These are phyloP conservation scores for Zygotorulaspora danielsina DNA, from an alignment of 805 yeast genomes.

Conservation along the genomic window DNA sequence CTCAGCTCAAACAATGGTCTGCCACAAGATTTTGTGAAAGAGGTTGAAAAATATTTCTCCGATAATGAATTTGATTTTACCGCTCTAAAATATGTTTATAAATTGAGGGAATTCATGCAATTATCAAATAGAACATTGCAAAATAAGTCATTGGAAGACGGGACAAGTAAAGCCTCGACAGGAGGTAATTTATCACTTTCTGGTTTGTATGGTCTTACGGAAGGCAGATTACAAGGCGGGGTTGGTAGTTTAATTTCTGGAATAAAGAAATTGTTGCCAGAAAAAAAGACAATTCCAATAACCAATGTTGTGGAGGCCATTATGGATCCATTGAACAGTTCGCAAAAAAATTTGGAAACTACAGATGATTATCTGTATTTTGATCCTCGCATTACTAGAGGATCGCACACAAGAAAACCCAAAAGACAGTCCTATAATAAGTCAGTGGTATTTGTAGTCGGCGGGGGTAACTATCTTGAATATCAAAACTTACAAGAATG, in stretches of 20 bases:
- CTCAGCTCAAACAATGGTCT: slow-evolving; percentile 44
- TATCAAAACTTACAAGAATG: slow-evolving; percentile 93
- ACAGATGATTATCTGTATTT: slow-evolving; percentile 88
- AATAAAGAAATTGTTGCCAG: slow-evolving; percentile 81
- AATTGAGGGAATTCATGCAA: slow-evolving; percentile 72
- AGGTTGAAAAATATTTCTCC: slow-evolving; percentile 60
- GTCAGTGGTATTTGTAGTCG: slow-evolving; percentile 85
- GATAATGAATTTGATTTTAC: slow-evolving; percentile 56
- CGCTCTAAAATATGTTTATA: slow-evolving; percentile 69
- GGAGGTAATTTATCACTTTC: slow-evolving; percentile 49
- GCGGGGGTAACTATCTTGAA: slow-evolving; percentile 94
- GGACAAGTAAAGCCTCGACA: slow-evolving; percentile 31
- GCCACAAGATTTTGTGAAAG: slow-evolving; percentile 46
- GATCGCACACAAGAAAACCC: slow-evolving; percentile 86
- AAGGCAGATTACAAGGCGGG: slow-evolving; percentile 81
- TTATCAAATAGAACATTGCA: slow-evolving; percentile 42
- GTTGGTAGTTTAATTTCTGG: slow-evolving; percentile 86
- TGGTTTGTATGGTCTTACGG: slow-evolving; percentile 75
- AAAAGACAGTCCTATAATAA: slow-evolving; percentile 76
- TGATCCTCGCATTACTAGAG: slow-evolving; percentile 83
- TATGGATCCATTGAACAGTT: slow-evolving; percentile 72
- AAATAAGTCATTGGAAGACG: slow-evolving; percentile 33
- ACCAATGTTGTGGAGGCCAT: slow-evolving; percentile 89
- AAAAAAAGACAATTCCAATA: slow-evolving; percentile 80
- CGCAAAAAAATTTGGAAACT: slow-evolving; percentile 57